Percentiles rank a stretch among this genome's conserved stretches.
phyloP scores from a whole-genome alignment of 768 basidiomycete genomes.

The Holtermanniella nyarrowii region DNA sequence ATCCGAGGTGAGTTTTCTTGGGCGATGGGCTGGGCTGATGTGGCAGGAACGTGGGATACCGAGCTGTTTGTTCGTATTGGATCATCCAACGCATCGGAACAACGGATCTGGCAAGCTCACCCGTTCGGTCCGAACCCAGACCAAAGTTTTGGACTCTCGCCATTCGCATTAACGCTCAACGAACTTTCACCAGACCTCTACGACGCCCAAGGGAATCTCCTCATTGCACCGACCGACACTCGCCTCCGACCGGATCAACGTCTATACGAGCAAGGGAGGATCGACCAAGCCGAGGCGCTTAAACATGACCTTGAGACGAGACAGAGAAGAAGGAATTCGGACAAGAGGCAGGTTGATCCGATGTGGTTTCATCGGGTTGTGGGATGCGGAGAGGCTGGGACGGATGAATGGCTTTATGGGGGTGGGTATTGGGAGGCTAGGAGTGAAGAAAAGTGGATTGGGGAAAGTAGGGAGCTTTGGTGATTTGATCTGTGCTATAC shows the following conservation, averaged over 20 bases:
- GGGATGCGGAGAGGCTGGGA: slow-evolving; percentile 1
- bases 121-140: slow-evolving; percentile 62
- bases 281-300: slow-evolving; percentile 60
- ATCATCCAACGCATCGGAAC: slow-evolving; percentile 53
- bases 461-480: not conserved
- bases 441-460: not conserved
- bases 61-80: not conserved
- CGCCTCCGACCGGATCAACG: slow-evolving; percentile 70
- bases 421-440: slow-evolving; percentile 3
- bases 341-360: slow-evolving; percentile 46
- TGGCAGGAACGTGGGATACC: not conserved
- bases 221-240: slow-evolving; percentile 68
- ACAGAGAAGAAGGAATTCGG: slow-evolving; percentile 61
- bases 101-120: slow-evolving; percentile 57
- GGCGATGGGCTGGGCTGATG: not conserved
- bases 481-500: not conserved
- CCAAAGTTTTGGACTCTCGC: slow-evolving; percentile 73
- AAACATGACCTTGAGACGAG: slow-evolving; percentile 63
- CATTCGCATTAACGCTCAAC: slow-evolving; percentile 67
- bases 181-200: slow-evolving; percentile 59
- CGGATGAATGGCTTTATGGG: slow-evolving; percentile 3
- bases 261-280: slow-evolving; percentile 65
- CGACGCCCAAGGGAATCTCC: slow-evolving; percentile 42
- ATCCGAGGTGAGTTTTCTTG: not conserved
- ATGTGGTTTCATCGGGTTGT: slow-evolving; percentile 2